Conservation (phyloP, 2,329 filamentous ascomycete genomes). For the Trichoderma gracile region DNA sequence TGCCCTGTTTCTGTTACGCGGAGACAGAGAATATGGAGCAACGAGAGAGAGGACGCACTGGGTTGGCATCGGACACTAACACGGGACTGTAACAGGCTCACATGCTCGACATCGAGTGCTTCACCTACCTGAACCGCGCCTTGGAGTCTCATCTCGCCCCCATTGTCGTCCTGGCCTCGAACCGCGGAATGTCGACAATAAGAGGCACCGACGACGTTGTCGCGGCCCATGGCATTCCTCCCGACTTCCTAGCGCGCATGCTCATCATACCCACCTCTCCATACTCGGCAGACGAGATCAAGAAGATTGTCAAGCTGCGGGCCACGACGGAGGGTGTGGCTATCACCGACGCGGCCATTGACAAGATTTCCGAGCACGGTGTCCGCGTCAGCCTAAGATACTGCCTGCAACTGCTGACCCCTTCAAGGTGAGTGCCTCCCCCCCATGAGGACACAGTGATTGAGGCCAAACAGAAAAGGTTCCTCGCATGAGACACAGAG, state of each 20-base stretch:
- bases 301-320: constrained; percentile 83
- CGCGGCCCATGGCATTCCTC: constrained; percentile 89
- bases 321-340: constrained; percentile 78
- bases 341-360: constrained; percentile 78
- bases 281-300: constrained; percentile 86
- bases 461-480: constrained; percentile 6
- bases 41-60: constrained; percentile 21
- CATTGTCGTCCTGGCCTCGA: constrained; percentile 96
- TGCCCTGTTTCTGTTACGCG: not conserved
- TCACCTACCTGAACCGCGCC: constrained; percentile 98
- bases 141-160: constrained; percentile 92
- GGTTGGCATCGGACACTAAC: constrained; percentile 18
- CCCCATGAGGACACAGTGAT: not conserved
- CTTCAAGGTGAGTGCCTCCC: constrained; percentile 61
- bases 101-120: constrained; percentile 99
- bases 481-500: constrained; percentile 35
- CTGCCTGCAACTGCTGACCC: constrained; percentile 86
- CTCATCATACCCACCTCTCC: constrained; percentile 95
- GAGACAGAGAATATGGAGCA: constrained; percentile 9
- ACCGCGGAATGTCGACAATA: constrained; percentile 90
- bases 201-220: constrained; percentile 80
- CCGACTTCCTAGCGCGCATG: constrained; percentile 88
- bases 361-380: constrained; percentile 83
- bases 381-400: constrained; percentile 89
- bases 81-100: constrained; percentile 67